These are phyloP conservation scores for Russula emetica DNA, from an alignment of 768 basidiomycete genomes.

Conservation along the genomic window DNA sequence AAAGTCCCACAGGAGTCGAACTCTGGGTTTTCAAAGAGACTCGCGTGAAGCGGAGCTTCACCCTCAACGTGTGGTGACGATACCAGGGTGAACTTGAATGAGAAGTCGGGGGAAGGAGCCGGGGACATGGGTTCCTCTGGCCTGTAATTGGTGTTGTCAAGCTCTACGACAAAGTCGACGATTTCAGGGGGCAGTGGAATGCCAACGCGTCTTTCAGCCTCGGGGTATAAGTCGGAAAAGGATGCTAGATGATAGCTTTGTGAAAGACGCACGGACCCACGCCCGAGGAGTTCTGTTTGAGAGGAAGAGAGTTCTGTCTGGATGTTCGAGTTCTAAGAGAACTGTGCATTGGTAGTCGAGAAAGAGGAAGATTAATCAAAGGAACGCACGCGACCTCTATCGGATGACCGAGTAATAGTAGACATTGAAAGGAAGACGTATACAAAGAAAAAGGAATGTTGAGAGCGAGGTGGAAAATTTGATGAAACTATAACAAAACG, in stretches of 20 bases:
- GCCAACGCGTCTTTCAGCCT: not conserved
- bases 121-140: too few species aligned
- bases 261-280: constrained; percentile 9
- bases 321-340: not conserved
- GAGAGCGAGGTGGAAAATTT: not conserved
- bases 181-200: not conserved
- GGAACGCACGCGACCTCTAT: not conserved
- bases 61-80: not conserved
- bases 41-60: not conserved
- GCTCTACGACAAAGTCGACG: constrained; percentile 14
- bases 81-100: not conserved
- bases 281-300: not conserved
- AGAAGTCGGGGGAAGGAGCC: not conserved
- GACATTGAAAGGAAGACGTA: constrained; percentile 2
- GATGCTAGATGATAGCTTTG: not conserved
- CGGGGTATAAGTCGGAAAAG: not conserved
- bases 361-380: not conserved
- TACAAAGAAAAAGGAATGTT: not conserved
- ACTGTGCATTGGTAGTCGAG: not conserved
- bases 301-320: not conserved
- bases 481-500: not conserved
- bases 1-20: constrained; percentile 11
- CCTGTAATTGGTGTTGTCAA: constrained; percentile 6
- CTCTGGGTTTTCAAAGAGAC: not conserved
- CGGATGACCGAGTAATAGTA: not conserved